phyloP scores from a whole-genome alignment of 768 basidiomycete genomes.

The Lentinula aciculospora region DNA sequence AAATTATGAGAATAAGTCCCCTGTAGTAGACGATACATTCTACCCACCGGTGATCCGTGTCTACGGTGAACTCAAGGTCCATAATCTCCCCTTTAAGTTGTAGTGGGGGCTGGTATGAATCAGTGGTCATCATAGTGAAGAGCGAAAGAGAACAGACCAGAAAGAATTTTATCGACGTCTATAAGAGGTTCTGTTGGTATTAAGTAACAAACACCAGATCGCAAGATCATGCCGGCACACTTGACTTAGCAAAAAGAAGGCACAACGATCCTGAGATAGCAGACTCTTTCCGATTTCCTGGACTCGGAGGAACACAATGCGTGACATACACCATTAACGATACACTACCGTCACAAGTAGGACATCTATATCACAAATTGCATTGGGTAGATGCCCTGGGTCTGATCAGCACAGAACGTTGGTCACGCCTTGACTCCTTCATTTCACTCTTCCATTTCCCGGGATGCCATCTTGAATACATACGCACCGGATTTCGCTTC shows the following conservation, averaged over 20 bases:
- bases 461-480: constrained; percentile 29
- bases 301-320: neutral
- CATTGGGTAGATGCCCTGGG: constrained; percentile 27
- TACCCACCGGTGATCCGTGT: constrained; percentile 60
- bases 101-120: constrained; percentile 42
- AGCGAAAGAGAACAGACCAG: constrained; percentile 39
- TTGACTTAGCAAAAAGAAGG: neutral
- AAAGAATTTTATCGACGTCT: constrained; percentile 38
- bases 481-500: neutral
- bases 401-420: neutral
- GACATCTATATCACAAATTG: neutral
- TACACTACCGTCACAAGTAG: neutral
- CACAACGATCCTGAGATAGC: constrained; percentile 4
- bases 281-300: constrained; percentile 2
- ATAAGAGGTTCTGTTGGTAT: constrained; percentile 54
- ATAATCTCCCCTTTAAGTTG: constrained; percentile 74
- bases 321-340: neutral
- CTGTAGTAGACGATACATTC: neutral
- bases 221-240: constrained; percentile 20
- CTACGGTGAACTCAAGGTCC: constrained; percentile 70
- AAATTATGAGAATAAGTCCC: constrained; percentile 22
- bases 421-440: constrained; percentile 5
- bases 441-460: constrained; percentile 27
- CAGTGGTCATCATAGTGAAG: constrained; percentile 45
- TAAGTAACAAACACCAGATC: constrained; percentile 59